Evolutionary conservation across 176 grass and related monocot genomes (phyloP), one percentile per base, ranked within the genome.

Genomic region (Oryza glumipatula): DNA sequence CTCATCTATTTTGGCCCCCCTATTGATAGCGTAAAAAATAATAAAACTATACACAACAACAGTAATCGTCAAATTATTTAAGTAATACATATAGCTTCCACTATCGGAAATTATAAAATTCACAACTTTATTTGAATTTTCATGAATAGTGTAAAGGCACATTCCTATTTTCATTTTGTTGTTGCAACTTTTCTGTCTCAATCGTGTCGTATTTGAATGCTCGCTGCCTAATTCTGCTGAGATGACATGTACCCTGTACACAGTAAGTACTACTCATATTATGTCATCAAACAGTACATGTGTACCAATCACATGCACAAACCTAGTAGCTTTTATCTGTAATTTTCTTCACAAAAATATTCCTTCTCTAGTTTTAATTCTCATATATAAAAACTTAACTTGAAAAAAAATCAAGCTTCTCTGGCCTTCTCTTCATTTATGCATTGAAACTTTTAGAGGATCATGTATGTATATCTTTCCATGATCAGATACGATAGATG

Each of bases 221-320:
- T 3, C 39, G 39, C 5, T 22, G 21, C 21, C 19, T 61, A 61
- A 49, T 74, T 67, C 45, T 79, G 76, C 67, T 8, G 39, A 74
- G 68, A 74, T 74, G 60, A 68, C 67, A 41, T 51, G 70, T 83
- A 83, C 32, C 19, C 30, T 78, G 81, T 79, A 83, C 80, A 88
- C 39, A 39, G 38, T 74, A 58, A 67, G 45, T 81, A 76, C 30
- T 32, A 32, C 48, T 43, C 74, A n/a, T 79, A 79, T 88, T 84
- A 84, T 84, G 87, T 73, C 68, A 28, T 5, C 36, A 13, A 78
- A 73, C 68, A 72, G 74, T 45, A 70, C 22, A 41, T 41, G 7
- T 78, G 74, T 47, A 67, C 80, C 73, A 24, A 46, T 76, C 80
- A 36, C 67, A 17, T 72, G 44, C 32, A 16, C 35, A 22, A 83